A percentile compares a stretch with the other conserved stretches of the same genome.
These are phyloP conservation scores for Yamadazyma endophytica DNA, from an alignment of 805 yeast genomes.

Conservation along the genomic window DNA sequence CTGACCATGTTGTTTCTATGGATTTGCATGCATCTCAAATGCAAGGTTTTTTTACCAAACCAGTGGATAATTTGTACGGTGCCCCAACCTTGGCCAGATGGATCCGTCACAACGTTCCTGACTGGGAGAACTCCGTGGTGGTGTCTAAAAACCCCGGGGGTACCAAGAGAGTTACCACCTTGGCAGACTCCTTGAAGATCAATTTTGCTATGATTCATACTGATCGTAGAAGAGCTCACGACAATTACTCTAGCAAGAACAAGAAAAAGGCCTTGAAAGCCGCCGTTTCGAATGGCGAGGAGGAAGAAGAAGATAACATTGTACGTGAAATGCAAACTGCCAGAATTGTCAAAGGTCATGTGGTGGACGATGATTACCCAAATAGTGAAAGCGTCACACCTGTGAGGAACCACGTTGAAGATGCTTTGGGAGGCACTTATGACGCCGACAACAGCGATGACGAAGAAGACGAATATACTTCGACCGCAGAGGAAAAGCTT, in stretches of 20 bases:
- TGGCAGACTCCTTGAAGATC: conserved; percentile 94
- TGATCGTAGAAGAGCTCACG: conserved; percentile 88
- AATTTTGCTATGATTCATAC: conserved; percentile 99
- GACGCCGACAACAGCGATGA: conserved; percentile 78
- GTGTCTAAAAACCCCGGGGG: conserved; percentile 99
- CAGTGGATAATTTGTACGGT: conserved; percentile 94
- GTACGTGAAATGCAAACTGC: conserved; percentile 90
- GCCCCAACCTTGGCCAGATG: conserved; percentile 95
- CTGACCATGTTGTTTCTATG: conserved; percentile 97
- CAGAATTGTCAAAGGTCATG: conserved; percentile 94
- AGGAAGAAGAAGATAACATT: conserved; percentile 60
- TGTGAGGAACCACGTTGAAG: conserved; percentile 25
- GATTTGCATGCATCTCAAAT: conserved; percentile 95
- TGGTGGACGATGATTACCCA: conserved; percentile 76
- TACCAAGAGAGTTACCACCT: conserved; percentile 93
- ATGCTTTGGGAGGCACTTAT: conserved; percentile 76
- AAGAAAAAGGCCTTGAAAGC: conserved; percentile 44
- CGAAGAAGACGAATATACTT: conserved; percentile 73
- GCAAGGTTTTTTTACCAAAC: conserved; percentile 98
- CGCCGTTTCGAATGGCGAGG: conserved; percentile 22
- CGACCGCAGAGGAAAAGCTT: conserved; percentile 68
- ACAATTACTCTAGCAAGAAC: conserved; percentile 37
- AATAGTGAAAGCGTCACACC: neutral
- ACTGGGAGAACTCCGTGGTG: conserved; percentile 85
- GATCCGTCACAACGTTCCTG: conserved; percentile 86